Evolutionary conservation across 169 alveolate species (phyloP).

Genomic region (Cryptosporidium parvum): DNA sequence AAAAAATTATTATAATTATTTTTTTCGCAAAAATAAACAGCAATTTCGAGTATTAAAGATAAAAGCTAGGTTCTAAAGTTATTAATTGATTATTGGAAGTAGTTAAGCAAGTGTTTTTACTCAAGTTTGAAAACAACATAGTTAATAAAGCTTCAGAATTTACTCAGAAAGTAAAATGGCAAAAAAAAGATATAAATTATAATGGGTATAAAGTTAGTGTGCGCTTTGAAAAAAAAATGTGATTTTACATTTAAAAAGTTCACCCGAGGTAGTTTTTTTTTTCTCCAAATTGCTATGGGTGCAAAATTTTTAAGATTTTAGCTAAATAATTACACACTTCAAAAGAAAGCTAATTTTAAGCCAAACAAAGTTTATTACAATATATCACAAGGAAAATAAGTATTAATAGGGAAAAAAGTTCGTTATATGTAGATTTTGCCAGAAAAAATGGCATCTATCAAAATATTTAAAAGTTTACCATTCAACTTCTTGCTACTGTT

Average conservation of each 20-base stretch:
- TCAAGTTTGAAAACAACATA: background rate
- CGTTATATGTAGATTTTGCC: background rate
- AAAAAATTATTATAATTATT: no score
- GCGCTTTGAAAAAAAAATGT: background rate
- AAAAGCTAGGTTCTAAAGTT: background rate
- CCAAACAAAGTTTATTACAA: background rate
- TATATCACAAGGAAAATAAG: background rate
- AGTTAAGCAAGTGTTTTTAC: background rate
- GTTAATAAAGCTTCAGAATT: background rate
- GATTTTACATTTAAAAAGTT: background rate
- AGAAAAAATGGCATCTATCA: conserved; percentile 28
- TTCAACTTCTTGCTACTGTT: background rate
- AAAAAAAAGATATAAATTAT: background rate
- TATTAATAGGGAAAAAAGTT: background rate
- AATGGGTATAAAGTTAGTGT: background rate
- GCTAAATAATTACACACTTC: conserved; percentile 25
- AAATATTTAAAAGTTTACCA: background rate
- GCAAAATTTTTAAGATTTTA: background rate
- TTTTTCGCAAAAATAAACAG: no score
- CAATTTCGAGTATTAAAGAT: background rate
- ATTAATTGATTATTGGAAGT: background rate
- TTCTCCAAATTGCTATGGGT: conserved; percentile 2
- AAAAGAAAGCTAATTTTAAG: background rate
- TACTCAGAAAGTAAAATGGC: no score
- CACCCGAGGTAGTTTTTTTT: conserved; percentile 21